Conservation (phyloP, 192 early-diverging fungal genomes). For the Mortierella alpina region DNA sequence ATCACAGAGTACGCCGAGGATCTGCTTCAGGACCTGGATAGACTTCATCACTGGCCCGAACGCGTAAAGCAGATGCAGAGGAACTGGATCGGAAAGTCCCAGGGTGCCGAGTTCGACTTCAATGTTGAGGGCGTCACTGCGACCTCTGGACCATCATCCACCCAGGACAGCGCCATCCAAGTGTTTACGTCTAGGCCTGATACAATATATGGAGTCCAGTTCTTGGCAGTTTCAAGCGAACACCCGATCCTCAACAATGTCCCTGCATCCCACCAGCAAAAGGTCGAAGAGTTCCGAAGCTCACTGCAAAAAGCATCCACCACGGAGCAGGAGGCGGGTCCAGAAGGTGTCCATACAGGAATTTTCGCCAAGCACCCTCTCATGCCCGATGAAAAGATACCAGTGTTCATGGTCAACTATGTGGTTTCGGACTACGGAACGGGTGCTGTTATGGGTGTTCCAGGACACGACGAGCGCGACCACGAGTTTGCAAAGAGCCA, state of each 20-base stretch:
- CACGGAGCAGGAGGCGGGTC: slow-evolving; percentile 14
- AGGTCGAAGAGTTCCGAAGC: slow-evolving; percentile 28
- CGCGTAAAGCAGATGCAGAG: slow-evolving; percentile 89
- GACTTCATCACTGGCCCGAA: slow-evolving; percentile 86
- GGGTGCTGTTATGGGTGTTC: slow-evolving; percentile 90
- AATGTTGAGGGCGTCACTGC: slow-evolving; percentile 35
- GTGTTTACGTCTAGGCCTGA: slow-evolving; percentile 87
- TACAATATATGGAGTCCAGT: slow-evolving; percentile 81
- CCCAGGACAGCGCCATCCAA: slow-evolving; percentile 38
- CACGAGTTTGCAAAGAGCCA: slow-evolving; percentile 72
- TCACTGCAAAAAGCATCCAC: slow-evolving; percentile 8
- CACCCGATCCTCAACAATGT: slow-evolving; percentile 65
- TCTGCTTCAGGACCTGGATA: slow-evolving; percentile 79
- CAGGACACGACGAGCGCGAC: slow-evolving; percentile 83
- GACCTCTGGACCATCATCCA: background rate
- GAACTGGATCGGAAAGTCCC: slow-evolving; percentile 94
- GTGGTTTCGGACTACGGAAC: slow-evolving; percentile 83
- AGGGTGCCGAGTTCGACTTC: slow-evolving; percentile 81
- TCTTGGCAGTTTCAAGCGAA: slow-evolving; percentile 72
- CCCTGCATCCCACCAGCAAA: slow-evolving; percentile 21
- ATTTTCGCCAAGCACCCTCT: slow-evolving; percentile 74
- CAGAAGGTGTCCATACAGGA: slow-evolving; percentile 70
- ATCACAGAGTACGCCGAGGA: slow-evolving; percentile 89
- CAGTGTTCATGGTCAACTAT: slow-evolving; percentile 80
- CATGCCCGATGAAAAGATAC: slow-evolving; percentile 60